phyloP scores from a whole-genome alignment of 116 monocot genomes.

The Dioscorea cayenensis region DNA sequence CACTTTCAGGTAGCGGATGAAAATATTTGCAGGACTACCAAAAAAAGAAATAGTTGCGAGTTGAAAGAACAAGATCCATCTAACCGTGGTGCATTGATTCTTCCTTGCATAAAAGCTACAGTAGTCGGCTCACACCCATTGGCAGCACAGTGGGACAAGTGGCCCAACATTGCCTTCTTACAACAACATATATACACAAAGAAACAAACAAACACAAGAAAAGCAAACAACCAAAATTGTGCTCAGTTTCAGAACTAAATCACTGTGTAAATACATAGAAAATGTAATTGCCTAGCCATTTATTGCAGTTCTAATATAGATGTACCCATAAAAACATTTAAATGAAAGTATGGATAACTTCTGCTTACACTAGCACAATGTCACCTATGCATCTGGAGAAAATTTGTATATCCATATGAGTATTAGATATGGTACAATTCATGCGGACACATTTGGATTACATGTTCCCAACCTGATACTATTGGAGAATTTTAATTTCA shows the following conservation, averaged over 20 bases:
- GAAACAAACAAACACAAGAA: conserved; percentile 58
- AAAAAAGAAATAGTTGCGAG: conserved; percentile 26
- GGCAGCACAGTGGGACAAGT: conserved; percentile 57
- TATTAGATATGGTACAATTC: too few species aligned
- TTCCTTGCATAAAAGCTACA: conserved; percentile 60
- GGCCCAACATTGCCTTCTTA: conserved; percentile 63
- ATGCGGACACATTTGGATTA: too few species aligned
- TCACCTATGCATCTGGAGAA: too few species aligned
- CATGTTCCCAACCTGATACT: too few species aligned
- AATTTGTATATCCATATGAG: too few species aligned
- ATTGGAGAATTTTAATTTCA: too few species aligned
- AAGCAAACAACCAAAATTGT: conserved; percentile 44
- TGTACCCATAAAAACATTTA: not conserved
- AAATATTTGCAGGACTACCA: conserved; percentile 31
- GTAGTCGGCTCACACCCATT: conserved; percentile 63
- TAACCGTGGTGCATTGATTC: conserved; percentile 42
- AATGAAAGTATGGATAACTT: not conserved
- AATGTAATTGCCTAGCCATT: conserved; percentile 3
- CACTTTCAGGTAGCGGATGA: conserved; percentile 12
- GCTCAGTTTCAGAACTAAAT: conserved; percentile 39
- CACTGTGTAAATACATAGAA: conserved; percentile 16
- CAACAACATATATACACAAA: conserved; percentile 47
- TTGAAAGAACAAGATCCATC: conserved; percentile 83
- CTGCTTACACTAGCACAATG: conserved; percentile 9
- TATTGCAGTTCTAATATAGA: not conserved